These are phyloP conservation scores for Calonectria hawksworthii DNA, from an alignment of 2,329 filamentous ascomycete species.

Conservation along the genomic window DNA sequence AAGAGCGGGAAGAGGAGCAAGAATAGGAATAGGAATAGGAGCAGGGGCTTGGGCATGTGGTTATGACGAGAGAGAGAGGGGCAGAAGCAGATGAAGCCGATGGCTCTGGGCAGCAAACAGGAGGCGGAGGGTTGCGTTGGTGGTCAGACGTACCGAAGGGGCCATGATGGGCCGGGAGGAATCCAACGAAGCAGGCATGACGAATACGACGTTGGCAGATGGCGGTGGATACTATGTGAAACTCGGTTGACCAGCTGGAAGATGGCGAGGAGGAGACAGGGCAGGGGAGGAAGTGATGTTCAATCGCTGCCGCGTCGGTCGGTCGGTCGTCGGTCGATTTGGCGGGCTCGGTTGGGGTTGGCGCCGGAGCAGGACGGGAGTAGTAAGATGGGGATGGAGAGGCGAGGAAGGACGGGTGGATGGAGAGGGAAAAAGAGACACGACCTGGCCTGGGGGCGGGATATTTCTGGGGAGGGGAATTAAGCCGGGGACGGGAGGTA, in stretches of 20 bases:
- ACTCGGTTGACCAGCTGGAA: constrained; percentile 20
- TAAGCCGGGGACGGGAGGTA: constrained; percentile 23
- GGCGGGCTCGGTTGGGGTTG: constrained; percentile 7
- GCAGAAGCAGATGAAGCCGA: background rate
- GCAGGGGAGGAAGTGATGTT: constrained; percentile 9
- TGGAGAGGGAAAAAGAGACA: background rate
- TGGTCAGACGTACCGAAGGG: constrained; percentile 66
- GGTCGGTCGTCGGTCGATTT: constrained; percentile 1
- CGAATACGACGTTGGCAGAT: constrained; percentile 39
- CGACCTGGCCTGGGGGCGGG: background rate
- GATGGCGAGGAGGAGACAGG: constrained; percentile 11
- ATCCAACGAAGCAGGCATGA: constrained; percentile 71
- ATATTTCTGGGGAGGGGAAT: constrained; percentile 26
- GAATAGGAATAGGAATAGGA: constrained; percentile 8
- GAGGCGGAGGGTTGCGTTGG: constrained; percentile 20
- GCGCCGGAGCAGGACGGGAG: constrained; percentile 11
- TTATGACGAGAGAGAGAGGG: background rate
- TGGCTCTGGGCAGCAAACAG: background rate
- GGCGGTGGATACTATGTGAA: constrained; percentile 31
- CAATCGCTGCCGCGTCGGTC: background rate
- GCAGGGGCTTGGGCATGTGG: background rate
- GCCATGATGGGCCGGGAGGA: constrained; percentile 75
- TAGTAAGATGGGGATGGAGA: constrained; percentile 6
- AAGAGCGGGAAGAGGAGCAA: constrained; percentile 10
- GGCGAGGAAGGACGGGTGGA: constrained; percentile 5